Evolutionary conservation across 1,139 yeast species (phyloP).

Genomic region (Geotrichum reessii): DNA sequence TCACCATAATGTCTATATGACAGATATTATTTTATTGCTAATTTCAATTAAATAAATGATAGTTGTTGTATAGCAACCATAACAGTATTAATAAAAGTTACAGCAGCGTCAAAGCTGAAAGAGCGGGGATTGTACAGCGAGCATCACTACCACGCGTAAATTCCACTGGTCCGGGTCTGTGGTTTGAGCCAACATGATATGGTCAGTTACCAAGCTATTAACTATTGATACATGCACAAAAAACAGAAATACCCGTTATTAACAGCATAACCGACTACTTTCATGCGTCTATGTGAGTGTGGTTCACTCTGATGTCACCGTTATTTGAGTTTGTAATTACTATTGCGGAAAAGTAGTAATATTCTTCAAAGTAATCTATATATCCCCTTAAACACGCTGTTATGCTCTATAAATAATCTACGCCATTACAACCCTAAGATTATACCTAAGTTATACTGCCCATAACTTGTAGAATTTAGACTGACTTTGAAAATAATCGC

Average conservation of each 20-base stretch:
- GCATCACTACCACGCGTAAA: not conserved
- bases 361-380: not conserved
- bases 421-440: not conserved
- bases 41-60: not conserved
- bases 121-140: not conserved
- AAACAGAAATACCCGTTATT: not conserved
- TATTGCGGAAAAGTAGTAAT: not conserved
- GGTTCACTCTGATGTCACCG: not conserved
- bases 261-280: not conserved
- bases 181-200: not conserved
- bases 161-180: not conserved
- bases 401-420: too few relatives aligned
- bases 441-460: not conserved
- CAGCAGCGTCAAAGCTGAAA: not conserved
- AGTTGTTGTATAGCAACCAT: not conserved
- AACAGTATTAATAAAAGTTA: not conserved
- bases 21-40: not conserved
- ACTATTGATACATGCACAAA: not conserved
- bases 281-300: not conserved
- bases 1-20: too few relatives aligned
- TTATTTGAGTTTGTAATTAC: not conserved
- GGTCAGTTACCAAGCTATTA: not conserved
- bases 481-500: not conserved
- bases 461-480: not conserved
- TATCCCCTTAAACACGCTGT: too few relatives aligned